Conservation (phyloP, 306 rosid species). For the Sechiopsis laciniata region DNA sequence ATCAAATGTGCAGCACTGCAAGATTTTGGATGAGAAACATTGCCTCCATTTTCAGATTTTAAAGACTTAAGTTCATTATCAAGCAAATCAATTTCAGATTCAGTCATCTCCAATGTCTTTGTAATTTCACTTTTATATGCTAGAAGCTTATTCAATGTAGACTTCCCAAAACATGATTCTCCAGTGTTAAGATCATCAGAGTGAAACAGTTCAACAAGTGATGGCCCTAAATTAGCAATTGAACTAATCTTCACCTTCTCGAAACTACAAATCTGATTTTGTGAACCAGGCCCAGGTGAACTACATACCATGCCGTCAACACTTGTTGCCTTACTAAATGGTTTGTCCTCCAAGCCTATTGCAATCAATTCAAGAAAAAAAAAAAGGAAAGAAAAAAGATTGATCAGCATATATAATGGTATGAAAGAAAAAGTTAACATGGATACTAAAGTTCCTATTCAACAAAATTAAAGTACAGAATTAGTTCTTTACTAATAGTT, state of each 20-base stretch:
- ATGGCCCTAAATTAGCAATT: conserved; percentile 46
- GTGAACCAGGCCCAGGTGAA: conserved; percentile 46
- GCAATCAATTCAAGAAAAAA: background rate
- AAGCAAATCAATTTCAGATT: conserved; percentile 79
- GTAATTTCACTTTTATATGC: conserved; percentile 80
- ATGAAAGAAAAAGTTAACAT: background rate
- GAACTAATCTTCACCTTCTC: conserved; percentile 57
- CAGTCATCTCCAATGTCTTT: conserved; percentile 76
- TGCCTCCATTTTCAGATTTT: conserved; percentile 41
- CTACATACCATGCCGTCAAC: conserved; percentile 45
- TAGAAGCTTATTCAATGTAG: conserved; percentile 62
- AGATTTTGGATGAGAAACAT: conserved; percentile 37
- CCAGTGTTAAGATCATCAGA: conserved; percentile 52
- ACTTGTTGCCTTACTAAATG: conserved; percentile 45
- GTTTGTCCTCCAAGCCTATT: conserved; percentile 70
- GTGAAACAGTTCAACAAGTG: conserved; percentile 54
- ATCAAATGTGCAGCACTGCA: conserved; percentile 32
- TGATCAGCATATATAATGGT: background rate
- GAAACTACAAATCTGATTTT: conserved; percentile 49
- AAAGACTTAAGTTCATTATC: conserved; percentile 65
- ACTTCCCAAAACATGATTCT: conserved; percentile 45
- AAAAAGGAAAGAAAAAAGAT: background rate
- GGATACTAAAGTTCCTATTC: background rate
- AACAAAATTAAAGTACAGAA: background rate
- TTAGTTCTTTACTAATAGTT: background rate